Evolutionary conservation across 2,329 filamentous ascomycete genomes (phyloP).

Genomic region (Lachnellula subtilissima): DNA sequence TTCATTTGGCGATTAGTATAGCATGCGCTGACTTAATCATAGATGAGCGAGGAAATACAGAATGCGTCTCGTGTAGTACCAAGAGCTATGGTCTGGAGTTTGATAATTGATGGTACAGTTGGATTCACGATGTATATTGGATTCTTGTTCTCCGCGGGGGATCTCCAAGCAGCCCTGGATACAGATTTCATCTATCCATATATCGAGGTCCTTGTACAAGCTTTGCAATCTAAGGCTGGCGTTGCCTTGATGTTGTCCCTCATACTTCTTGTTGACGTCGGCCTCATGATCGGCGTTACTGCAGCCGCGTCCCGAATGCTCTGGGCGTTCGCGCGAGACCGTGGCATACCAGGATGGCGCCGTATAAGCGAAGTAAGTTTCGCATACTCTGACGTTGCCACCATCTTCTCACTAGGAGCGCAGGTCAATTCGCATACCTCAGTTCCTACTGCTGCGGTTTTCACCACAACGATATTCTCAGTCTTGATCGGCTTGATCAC

Average conservation of each 20-base stretch:
- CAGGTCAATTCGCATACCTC: constrained; percentile 4
- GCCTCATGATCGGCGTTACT: constrained; percentile 32
- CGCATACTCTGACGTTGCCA: background rate
- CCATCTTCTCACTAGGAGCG: background rate
- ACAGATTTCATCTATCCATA: constrained; percentile 50
- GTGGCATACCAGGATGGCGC: background rate
- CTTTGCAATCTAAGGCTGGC: constrained; percentile 35
- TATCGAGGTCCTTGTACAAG: constrained; percentile 50
- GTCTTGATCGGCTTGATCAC: constrained; percentile 10
- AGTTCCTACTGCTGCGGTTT: background rate
- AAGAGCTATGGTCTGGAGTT: constrained; percentile 43
- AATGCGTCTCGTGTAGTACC: constrained; percentile 48
- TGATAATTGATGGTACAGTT: constrained; percentile 46
- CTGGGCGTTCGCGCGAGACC: constrained; percentile 41
- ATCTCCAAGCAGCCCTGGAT: constrained; percentile 41
- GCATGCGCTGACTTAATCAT: background rate
- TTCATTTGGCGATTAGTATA: background rate
- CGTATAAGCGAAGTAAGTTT: constrained; percentile 2
- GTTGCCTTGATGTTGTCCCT: constrained; percentile 29
- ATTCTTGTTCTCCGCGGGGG: constrained; percentile 44
- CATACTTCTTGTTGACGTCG: constrained; percentile 31
- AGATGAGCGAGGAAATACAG: constrained; percentile 42
- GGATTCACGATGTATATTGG: constrained; percentile 55
- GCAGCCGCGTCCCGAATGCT: constrained; percentile 39
- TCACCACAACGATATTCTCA: background rate